Evolutionary conservation across 2,329 filamentous ascomycete genomes (phyloP), one percentile per base, ranked within the genome.

Genomic region (Fusarium torreyae): DNA sequence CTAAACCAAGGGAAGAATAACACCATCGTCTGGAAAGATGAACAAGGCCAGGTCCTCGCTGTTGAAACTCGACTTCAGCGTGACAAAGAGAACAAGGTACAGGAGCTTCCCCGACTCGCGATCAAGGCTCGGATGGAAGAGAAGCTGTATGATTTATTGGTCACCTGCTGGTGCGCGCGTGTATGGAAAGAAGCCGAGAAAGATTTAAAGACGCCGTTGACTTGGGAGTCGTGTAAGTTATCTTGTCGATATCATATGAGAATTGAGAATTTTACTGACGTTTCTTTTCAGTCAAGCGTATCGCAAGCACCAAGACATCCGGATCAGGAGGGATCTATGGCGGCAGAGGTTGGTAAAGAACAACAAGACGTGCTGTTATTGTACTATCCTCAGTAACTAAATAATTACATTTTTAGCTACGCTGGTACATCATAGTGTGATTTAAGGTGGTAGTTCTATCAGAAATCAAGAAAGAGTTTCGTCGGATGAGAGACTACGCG

Each of bases 111-210:
- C 4, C 58, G 73, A 13, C 59, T 78, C 28, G 57, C 72, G 6
- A 68, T 77, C 6, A 72, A 72, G 31, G 40, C 39, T 1, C 48
- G 17, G 0, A 44, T 77, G 18, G 63, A 70, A 2, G 73, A 75
- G n/a, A 77, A 73, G 45, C 33, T 70, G 10, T 58, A 77, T 36
- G 76, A 78, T 63, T 51, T 78, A 3, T 39, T 78, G 14, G 74
- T 78, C 1, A 57, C 74, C 1, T 75, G 74, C 10, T 78, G 76
- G 76, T 72, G 72, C 50, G 74, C 75, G 4, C 60, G 75, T 6
- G 22, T 77, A 5, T 78, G 75, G 75, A 73, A 68, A 13, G 71
- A 76, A 45, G 69, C 73, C 0, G 57, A 66, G 39, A 66, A 63
- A 5, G 69, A 75, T n/a, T 43, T 67, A 17, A 69, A 68, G n/a